Conservation (phyloP, 176 grass and related monocot genomes). For the Zea luxurians region DNA sequence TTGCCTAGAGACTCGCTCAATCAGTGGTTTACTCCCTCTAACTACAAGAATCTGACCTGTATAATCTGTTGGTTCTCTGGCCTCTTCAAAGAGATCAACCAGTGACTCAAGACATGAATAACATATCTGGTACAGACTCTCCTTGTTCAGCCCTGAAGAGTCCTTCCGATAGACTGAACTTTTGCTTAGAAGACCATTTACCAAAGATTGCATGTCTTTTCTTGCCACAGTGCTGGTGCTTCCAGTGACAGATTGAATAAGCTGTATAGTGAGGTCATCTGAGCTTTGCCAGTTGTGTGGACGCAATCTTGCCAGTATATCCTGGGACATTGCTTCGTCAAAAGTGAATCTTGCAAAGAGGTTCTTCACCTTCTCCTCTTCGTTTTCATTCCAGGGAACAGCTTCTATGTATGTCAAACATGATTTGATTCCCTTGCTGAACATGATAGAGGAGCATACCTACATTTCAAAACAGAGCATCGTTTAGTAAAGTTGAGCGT, state of each 20-base stretch:
- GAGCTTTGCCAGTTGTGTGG: conserved; percentile 37
- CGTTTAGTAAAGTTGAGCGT: not conserved
- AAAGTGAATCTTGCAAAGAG: conserved; percentile 59
- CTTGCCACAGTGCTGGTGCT: conserved; percentile 55
- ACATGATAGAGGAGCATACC: conserved; percentile 71
- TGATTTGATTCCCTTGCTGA: conserved; percentile 53
- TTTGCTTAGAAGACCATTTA: conserved; percentile 66
- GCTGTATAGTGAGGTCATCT: conserved; percentile 52
- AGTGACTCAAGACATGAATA: conserved; percentile 60
- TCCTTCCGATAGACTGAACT: conserved; percentile 82
- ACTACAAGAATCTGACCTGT: not conserved
- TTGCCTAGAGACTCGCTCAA: conserved; percentile 65
- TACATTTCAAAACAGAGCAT: conserved; percentile 23
- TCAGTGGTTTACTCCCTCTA: conserved; percentile 46
- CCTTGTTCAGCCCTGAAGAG: conserved; percentile 50
- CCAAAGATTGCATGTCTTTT: conserved; percentile 84
- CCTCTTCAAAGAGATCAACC: conserved; percentile 59
- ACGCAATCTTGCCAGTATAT: conserved; percentile 61
- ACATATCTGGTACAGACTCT: conserved; percentile 63
- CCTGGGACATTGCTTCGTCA: conserved; percentile 55
- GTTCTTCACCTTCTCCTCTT: conserved; percentile 77
- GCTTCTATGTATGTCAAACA: conserved; percentile 81
- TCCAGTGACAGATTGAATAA: conserved; percentile 61
- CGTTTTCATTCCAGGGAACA: conserved; percentile 72
- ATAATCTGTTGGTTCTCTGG: conserved; percentile 11